Base-by-base conservation (phyloP, 305 asterid genomes). In the Fraxinus floribunda region DNA sequence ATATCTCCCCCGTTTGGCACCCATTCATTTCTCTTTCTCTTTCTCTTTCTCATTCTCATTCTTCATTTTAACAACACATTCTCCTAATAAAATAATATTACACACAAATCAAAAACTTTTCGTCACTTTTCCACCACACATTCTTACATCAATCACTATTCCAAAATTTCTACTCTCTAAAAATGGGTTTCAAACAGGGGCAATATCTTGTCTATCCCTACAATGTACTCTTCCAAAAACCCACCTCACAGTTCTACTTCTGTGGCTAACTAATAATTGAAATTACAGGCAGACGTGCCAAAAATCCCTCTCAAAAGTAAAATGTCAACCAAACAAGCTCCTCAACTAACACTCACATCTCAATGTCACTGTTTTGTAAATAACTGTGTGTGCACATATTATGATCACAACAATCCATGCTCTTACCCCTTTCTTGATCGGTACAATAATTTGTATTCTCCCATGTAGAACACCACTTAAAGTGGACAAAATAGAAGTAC, bases 281-380 rank as follows among this genome's bases (percentile, higher is more conserved):
- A 85, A 46, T 76, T n/a, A 77, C 70, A 68, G 62, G n/a, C 24
- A 64, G 78, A 9, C 1, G 1, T 10, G 35, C 73, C 34, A 52
- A 36, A 7, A 83, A 57, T 34, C 79, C 57, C 84, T 71, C 18
- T 22, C 52, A 78, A 72, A 76, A 35, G 84, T 76, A 64, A 64
- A 64, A 26, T 4, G 13, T 26, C 73, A 26, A 64, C 36, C 35
- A 24, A 26, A 22, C 34, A 64, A 64, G 35, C 35, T 64, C 35
- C 73, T 66, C 79, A 83, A 75, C 41, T 83, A 85, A 46, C 60
- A 36, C 22, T 76, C 79, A 72, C 77, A 83, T n/a, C 82, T 34
- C 39, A 68, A 16, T 73, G 36, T 66, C 32, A 16, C 32, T 49
- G 49, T 46, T 81, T 71, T 77, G 44, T 41, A 60, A 44, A 82